phyloP scores from a whole-genome alignment of 176 grass and related monocot genomes.

The Zoysia japonica region DNA sequence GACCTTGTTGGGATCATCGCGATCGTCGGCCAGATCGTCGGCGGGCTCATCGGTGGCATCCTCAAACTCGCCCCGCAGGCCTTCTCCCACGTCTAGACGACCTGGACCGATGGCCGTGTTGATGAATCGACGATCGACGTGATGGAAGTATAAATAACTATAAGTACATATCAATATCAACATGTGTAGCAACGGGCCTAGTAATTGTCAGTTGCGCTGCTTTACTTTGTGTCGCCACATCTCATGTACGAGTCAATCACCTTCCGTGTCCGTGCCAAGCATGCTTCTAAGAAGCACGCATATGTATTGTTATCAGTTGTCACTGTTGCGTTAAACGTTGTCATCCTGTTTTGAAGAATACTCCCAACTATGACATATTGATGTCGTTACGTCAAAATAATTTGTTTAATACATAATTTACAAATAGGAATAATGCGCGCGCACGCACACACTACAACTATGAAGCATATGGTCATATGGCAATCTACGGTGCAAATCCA shows the following conservation, averaged over 20 bases:
- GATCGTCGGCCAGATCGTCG: neutral
- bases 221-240: neutral
- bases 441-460: too few species aligned
- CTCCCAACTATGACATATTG: too few species aligned
- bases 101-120: too few species aligned
- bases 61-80: neutral
- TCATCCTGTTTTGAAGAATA: too few species aligned
- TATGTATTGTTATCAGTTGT: neutral
- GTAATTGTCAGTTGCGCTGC: neutral
- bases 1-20: conserved; percentile 11
- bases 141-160: neutral
- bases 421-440: too few species aligned
- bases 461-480: too few species aligned
- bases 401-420: too few species aligned
- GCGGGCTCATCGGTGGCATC: conserved; percentile 6
- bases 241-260: neutral
- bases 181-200: neutral
- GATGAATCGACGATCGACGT: neutral
- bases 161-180: conserved; percentile 4
- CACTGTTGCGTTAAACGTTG: too few species aligned
- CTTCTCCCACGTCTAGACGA: conserved; percentile 36
- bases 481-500: too few species aligned
- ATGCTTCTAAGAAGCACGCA: conserved; percentile 10
- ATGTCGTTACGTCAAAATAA: too few species aligned
- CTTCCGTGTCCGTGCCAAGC: too few species aligned